A percentile compares a stretch with the other conserved stretches of the same genome.
Conservation (phyloP, 2,329 filamentous ascomycete species). For the Thermothelomyces thermophilus region DNA sequence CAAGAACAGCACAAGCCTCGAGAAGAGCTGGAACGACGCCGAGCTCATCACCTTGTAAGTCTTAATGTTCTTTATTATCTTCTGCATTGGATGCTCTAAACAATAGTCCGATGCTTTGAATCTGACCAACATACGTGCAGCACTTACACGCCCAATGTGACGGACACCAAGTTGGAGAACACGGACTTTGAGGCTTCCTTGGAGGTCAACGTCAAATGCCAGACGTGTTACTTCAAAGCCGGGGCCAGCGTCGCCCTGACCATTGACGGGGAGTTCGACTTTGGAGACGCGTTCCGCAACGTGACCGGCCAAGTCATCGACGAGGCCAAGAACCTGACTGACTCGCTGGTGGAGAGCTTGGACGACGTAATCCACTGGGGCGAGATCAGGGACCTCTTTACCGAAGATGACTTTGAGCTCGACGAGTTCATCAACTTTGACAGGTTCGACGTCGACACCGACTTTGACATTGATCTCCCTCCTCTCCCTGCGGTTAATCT, state of each 20-base stretch:
- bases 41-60: constrained; percentile 28
- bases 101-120: background rate
- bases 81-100: background rate
- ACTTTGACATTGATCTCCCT: constrained; percentile 39
- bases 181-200: constrained; percentile 19
- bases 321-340: constrained; percentile 32
- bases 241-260: constrained; percentile 37
- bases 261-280: constrained; percentile 37
- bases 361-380: background rate
- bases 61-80: background rate
- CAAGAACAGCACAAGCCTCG: constrained; percentile 30
- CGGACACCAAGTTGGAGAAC: constrained; percentile 7
- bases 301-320: constrained; percentile 29
- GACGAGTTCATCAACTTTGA: constrained; percentile 21
- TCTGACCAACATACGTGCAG: background rate
- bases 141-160: background rate
- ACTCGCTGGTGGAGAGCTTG: constrained; percentile 5
- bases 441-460: constrained; percentile 31
- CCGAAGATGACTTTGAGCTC: constrained; percentile 28
- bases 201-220: constrained; percentile 39
- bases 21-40: constrained; percentile 36
- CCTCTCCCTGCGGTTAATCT: constrained; percentile 39
- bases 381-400: constrained; percentile 24
- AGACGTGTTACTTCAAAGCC: constrained; percentile 46
- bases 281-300: constrained; percentile 29